Conservation (phyloP, 495 filamentous ascomycete species). For the Aspergillus sclerotiicarbonarius region DNA sequence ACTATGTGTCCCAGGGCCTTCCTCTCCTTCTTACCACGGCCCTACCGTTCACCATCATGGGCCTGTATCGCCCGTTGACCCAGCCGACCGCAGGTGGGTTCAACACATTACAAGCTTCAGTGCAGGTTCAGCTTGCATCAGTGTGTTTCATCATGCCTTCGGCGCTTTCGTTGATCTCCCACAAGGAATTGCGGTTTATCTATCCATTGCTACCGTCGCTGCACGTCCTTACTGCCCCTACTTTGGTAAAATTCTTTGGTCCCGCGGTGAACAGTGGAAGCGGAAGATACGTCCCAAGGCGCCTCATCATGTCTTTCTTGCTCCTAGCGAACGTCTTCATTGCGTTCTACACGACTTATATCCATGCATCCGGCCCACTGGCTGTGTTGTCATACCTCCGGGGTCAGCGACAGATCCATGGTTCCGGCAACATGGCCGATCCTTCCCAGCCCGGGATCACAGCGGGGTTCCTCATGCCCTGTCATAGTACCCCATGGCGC, state of each 20-base stretch:
- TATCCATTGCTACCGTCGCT: slow-evolving; percentile 87
- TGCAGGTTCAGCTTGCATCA: slow-evolving; percentile 58
- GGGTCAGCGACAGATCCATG: slow-evolving; percentile 58
- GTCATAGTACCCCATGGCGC: slow-evolving; percentile 97
- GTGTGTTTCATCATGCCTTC: slow-evolving; percentile 58
- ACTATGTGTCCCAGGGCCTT: slow-evolving; percentile 87
- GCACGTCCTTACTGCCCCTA: slow-evolving; percentile 72
- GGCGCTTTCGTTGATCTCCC: slow-evolving; percentile 74
- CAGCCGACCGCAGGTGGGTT: slow-evolving; percentile 28
- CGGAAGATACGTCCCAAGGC: slow-evolving; percentile 39
- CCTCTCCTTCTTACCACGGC: slow-evolving; percentile 84
- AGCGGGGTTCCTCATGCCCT: slow-evolving; percentile 91
- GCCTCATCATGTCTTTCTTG: slow-evolving; percentile 55
- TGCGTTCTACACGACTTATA: slow-evolving; percentile 67
- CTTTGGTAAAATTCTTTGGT: slow-evolving; percentile 64
- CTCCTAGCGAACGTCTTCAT: slow-evolving; percentile 67
- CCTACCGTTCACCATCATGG: slow-evolving; percentile 69
- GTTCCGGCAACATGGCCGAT: slow-evolving; percentile 19
- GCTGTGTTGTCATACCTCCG: slow-evolving; percentile 73
- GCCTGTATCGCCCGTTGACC: slow-evolving; percentile 55
- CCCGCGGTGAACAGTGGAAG: slow-evolving; percentile 33
- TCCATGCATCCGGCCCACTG: slow-evolving; percentile 77
- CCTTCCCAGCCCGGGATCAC: slow-evolving; percentile 45
- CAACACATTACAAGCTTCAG: slow-evolving; percentile 29
- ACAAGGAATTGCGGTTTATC: slow-evolving; percentile 98